phyloP scores from a whole-genome alignment of 179 eudicot genomes.

The Spergularia azorica region DNA sequence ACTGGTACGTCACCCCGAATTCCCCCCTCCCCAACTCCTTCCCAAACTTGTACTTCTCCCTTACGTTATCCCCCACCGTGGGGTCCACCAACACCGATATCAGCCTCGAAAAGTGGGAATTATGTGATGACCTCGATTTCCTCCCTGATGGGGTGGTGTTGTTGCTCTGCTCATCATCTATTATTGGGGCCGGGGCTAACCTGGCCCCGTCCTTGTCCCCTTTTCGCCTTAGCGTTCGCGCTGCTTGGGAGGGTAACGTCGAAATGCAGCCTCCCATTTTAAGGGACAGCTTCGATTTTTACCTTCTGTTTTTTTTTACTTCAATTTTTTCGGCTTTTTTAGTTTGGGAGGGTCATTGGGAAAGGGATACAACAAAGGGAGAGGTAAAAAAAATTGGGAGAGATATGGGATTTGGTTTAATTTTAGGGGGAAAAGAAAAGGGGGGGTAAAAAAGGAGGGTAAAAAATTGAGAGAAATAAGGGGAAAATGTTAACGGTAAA shows the following conservation, averaged over 20 bases:
- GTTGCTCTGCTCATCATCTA: constrained; percentile 1
- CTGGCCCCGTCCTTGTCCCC: constrained; percentile 16
- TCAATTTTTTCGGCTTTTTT: neutral
- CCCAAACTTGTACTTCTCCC: constrained; percentile 44
- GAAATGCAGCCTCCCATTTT: constrained; percentile 44
- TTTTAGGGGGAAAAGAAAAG: constrained; percentile 16
- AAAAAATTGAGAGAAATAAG: neutral
- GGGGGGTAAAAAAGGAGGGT: constrained; percentile 7
- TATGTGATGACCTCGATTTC: constrained; percentile 9
- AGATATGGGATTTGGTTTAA: constrained; percentile 16
- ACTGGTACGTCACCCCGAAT: constrained; percentile 72
- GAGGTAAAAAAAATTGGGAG: neutral
- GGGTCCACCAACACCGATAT: constrained; percentile 42
- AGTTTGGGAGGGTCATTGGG: constrained; percentile 17
- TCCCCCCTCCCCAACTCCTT: constrained; percentile 81
- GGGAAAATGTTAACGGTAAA: neutral
- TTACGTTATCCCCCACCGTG: constrained; percentile 35
- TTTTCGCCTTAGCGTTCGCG: constrained; percentile 21
- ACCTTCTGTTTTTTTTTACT: neutral
- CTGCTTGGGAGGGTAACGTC: constrained; percentile 28
- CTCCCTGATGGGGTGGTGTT: constrained; percentile 14
- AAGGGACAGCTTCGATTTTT: neutral
- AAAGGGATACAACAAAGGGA: neutral
- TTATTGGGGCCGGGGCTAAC: neutral
- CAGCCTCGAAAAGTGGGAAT: neutral